Evolutionary conservation across 345 rosid species (phyloP).

Genomic region (Boechera retrofracta): DNA sequence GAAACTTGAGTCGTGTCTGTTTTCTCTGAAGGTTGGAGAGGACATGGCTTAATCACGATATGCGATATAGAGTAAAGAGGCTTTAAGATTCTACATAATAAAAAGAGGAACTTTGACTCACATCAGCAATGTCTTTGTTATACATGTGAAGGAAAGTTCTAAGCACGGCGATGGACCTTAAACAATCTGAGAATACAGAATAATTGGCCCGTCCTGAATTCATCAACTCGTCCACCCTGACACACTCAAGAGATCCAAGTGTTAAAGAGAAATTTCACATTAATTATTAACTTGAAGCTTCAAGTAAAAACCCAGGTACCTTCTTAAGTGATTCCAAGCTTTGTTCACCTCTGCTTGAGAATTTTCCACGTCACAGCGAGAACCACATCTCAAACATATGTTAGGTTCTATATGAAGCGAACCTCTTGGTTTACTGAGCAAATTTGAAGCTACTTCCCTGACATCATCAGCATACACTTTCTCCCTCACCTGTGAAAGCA

Average conservation of each 20-base stretch:
- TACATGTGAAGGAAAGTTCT: constrained; percentile 64
- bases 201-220: constrained; percentile 45
- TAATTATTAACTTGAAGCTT: constrained; percentile 17
- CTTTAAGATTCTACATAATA: not conserved
- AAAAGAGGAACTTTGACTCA: constrained; percentile 42
- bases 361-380: constrained; percentile 52
- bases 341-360: constrained; percentile 49
- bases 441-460: constrained; percentile 45
- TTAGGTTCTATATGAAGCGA: constrained; percentile 50
- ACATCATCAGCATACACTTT: constrained; percentile 42
- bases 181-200: constrained; percentile 53
- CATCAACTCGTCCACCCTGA: constrained; percentile 64
- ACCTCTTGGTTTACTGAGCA: constrained; percentile 36
- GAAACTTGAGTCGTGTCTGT: not conserved
- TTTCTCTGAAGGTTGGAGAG: not conserved
- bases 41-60: not conserved
- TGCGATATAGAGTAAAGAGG: constrained; percentile 3
- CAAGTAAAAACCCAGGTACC: constrained; percentile 42
- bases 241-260: constrained; percentile 6
- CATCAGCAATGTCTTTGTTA: constrained; percentile 80
- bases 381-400: constrained; percentile 70
- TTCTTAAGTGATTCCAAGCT: constrained; percentile 60
- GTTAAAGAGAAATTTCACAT: constrained; percentile 17
- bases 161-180: constrained; percentile 56
- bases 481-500: constrained; percentile 46